Conservation (phyloP, 495 filamentous ascomycete species). For the Jackrogersella minutella region DNA sequence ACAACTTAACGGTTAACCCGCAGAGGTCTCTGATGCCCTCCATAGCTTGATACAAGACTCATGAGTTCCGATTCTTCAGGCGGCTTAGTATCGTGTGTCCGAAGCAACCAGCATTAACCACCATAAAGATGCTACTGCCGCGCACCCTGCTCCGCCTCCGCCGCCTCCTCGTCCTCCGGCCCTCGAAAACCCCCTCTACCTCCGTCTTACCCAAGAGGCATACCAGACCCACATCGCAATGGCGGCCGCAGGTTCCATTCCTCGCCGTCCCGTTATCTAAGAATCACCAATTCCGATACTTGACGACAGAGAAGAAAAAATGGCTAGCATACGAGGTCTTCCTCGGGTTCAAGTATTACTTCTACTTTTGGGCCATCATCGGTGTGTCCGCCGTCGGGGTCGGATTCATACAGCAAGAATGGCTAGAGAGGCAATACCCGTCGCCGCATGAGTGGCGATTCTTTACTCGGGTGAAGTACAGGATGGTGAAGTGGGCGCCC, state of each 20-base stretch:
- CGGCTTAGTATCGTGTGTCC: not conserved
- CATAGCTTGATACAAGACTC: no score
- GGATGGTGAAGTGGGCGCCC: conserved; percentile 65
- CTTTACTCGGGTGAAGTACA: conserved; percentile 65
- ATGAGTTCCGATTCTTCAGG: not conserved
- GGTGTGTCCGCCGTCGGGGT: conserved; percentile 61
- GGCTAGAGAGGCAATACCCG: conserved; percentile 75
- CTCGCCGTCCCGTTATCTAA: conserved; percentile 63
- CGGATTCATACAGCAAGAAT: conserved; percentile 69
- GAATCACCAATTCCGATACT: conserved; percentile 69
- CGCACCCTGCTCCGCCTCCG: conserved; percentile 35
- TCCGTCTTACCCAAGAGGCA: conserved; percentile 31
- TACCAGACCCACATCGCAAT: conserved; percentile 39
- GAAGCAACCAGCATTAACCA: not conserved
- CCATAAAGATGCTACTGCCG: conserved; percentile 34
- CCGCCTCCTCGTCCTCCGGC: conserved; percentile 32
- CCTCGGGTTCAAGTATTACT: conserved; percentile 66
- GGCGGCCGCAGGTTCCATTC: conserved; percentile 82
- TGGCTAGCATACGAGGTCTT: conserved; percentile 71
- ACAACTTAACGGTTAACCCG: not conserved
- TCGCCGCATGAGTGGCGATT: conserved; percentile 78
- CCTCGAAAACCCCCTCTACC: conserved; percentile 20
- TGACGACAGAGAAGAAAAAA: conserved; percentile 77
- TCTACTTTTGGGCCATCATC: conserved; percentile 63
- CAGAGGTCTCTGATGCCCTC: not conserved